A percentile compares a stretch with the other conserved stretches of the same genome.
These are phyloP conservation scores for Coemansia sp. DNA, from an alignment of 192 early-diverging fungal species.

Conservation along the genomic window DNA sequence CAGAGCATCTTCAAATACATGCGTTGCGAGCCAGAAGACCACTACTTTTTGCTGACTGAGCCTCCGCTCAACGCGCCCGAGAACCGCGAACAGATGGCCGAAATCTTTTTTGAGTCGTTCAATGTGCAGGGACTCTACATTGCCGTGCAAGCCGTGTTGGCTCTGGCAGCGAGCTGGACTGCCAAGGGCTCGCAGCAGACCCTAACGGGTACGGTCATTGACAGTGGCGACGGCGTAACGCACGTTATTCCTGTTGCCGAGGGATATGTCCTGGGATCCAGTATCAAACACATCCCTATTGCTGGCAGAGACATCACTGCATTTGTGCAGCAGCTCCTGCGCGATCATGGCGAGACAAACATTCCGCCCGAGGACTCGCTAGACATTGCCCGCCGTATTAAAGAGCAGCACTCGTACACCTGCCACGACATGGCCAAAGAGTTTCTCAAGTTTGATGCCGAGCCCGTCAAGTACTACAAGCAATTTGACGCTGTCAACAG, in stretches of 20 bases:
- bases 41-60: conserved; percentile 95
- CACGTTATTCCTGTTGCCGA: conserved; percentile 99
- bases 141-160: conserved; percentile 98
- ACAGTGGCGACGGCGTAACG: conserved; percentile 98
- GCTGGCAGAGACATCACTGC: conserved; percentile 96
- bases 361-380: conserved; percentile 97
- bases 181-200: conserved; percentile 81
- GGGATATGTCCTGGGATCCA: conserved; percentile 96
- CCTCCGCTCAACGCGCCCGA: conserved; percentile 97
- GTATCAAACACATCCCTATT: conserved; percentile 98
- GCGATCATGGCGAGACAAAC: conserved; percentile 90
- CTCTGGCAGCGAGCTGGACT: conserved; percentile 94
- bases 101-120: conserved; percentile 99
- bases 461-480: conserved; percentile 88
- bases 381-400: conserved; percentile 92
- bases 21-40: conserved; percentile 98
- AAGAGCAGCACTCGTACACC: conserved; percentile 96
- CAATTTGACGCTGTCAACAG: conserved; percentile 80
- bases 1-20: conserved; percentile 98
- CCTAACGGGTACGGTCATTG: conserved; percentile 97
- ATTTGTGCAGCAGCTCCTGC: conserved; percentile 96
- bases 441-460: conserved; percentile 90
- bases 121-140: conserved; percentile 97
- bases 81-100: conserved; percentile 98
- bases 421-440: conserved; percentile 97